Conservation (phyloP, 192 early-diverging fungal genomes). For the Backusella morwellensis region DNA sequence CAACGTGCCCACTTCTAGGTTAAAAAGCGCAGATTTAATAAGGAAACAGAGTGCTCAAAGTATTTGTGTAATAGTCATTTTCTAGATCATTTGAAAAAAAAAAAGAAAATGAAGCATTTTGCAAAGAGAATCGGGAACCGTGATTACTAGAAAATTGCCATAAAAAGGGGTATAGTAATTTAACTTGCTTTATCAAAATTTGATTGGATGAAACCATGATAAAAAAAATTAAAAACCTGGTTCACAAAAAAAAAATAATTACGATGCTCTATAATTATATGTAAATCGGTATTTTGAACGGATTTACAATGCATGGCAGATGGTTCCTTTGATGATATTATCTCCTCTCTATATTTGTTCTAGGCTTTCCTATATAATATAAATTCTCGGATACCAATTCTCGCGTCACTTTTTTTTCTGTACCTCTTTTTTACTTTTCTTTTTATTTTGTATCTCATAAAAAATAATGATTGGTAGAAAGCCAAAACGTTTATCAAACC, state of each 20-base stretch:
- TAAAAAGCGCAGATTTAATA: not conserved
- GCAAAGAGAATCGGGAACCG: not conserved
- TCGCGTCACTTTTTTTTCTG: not conserved
- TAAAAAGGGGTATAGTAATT: not conserved
- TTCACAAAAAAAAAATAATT: not conserved
- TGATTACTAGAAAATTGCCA: slow-evolving; percentile 2
- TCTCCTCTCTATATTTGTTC: slow-evolving; percentile 7
- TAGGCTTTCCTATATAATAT: not conserved
- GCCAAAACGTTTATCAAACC: not conserved
- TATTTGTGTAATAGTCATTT: not conserved
- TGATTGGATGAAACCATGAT: not conserved
- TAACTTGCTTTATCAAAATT: not conserved
- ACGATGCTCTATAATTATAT: not conserved
- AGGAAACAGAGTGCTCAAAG: not conserved
- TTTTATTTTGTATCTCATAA: not conserved
- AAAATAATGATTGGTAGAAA: not conserved
- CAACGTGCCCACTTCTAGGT: not conserved
- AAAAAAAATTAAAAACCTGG: not conserved
- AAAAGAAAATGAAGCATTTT: not conserved
- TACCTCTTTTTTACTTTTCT: not conserved
- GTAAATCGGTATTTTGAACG: slow-evolving; percentile 3
- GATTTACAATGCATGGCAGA: not conserved
- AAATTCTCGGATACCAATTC: not conserved
- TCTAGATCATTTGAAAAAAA: not conserved
- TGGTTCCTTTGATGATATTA: not conserved